Evolutionary conservation across 2,329 filamentous ascomycete species (phyloP).

Genomic region (Monosporascus sp.): DNA sequence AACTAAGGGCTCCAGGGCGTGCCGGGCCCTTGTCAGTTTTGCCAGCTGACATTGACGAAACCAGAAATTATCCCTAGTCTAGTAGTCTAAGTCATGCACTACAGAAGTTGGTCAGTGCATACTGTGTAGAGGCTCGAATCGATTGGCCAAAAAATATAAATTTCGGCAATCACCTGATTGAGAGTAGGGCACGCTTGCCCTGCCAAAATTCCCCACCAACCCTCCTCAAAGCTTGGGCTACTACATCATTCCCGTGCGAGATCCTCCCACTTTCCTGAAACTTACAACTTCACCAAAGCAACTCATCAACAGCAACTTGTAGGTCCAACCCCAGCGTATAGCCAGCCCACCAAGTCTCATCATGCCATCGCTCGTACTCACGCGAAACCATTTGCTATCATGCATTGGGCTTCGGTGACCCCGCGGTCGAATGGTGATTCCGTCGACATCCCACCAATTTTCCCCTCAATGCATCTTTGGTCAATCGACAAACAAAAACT

Average conservation of each 20-base stretch:
- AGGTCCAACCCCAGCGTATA: constrained; percentile 11
- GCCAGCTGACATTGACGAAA: too few species aligned
- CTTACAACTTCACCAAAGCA: constrained; percentile 26
- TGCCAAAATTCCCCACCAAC: constrained; percentile 10
- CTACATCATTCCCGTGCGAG: constrained; percentile 3
- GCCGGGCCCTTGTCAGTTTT: too few species aligned
- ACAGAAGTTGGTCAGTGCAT: too few species aligned
- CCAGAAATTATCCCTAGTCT: too few species aligned
- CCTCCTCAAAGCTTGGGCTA: background rate
- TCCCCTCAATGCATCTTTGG: background rate
- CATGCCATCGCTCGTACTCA: background rate
- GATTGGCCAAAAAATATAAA: background rate
- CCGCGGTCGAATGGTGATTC: background rate
- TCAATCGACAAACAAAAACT: background rate
- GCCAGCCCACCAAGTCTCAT: background rate
- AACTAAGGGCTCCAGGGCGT: too few species aligned
- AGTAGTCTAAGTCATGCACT: too few species aligned
- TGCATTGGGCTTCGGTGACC: background rate
- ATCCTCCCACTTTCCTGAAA: constrained; percentile 11
- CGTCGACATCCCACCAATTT: background rate
- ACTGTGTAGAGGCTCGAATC: background rate
- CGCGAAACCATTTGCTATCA: background rate
- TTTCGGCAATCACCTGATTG: constrained; percentile 14
- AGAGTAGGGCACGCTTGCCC: constrained; percentile 16
- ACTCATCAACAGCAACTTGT: constrained; percentile 27